Conservation (phyloP, 495 filamentous ascomycete genomes). For the Aspergillus olivimuriae region DNA sequence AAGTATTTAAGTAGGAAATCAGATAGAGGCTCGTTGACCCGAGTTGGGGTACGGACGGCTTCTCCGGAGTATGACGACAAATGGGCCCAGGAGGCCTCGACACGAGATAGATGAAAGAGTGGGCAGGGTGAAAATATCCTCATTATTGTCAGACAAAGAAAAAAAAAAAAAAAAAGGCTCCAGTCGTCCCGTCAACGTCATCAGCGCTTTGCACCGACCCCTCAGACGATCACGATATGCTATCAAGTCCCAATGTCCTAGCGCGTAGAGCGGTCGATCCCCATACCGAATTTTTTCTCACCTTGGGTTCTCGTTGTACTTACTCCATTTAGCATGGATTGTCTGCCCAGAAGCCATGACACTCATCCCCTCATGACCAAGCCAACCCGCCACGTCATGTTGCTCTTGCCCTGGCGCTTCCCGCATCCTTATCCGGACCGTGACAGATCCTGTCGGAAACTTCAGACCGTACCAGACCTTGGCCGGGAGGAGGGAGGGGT, state of each 20-base stretch:
- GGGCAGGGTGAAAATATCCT: neutral
- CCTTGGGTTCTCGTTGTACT: constrained; percentile 6
- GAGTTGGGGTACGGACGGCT: no score
- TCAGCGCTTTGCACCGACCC: constrained; percentile 1
- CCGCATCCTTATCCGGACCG: no score
- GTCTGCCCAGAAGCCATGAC: no score
- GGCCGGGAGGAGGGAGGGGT: no score
- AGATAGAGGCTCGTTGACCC: no score
- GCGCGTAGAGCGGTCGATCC: constrained; percentile 6
- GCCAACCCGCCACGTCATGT: constrained; percentile 7
- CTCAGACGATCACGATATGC: constrained; percentile 9
- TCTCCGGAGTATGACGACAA: no score
- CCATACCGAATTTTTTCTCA: constrained; percentile 1
- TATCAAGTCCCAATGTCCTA: constrained; percentile 2
- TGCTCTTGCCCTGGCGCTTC: neutral
- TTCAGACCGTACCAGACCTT: no score
- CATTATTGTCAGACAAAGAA: neutral
- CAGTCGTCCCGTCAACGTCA: constrained; percentile 1
- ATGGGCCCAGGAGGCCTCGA: no score
- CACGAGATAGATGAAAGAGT: neutral
- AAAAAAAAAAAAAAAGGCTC: neutral
- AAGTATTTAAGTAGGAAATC: neutral
- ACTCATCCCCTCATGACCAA: neutral
- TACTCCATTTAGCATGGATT: constrained; percentile 13
- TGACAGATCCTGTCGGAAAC: no score